These are phyloP conservation scores for Chaetomium globosum DNA, from an alignment of 2,329 filamentous ascomycete genomes.

Conservation along the genomic window DNA sequence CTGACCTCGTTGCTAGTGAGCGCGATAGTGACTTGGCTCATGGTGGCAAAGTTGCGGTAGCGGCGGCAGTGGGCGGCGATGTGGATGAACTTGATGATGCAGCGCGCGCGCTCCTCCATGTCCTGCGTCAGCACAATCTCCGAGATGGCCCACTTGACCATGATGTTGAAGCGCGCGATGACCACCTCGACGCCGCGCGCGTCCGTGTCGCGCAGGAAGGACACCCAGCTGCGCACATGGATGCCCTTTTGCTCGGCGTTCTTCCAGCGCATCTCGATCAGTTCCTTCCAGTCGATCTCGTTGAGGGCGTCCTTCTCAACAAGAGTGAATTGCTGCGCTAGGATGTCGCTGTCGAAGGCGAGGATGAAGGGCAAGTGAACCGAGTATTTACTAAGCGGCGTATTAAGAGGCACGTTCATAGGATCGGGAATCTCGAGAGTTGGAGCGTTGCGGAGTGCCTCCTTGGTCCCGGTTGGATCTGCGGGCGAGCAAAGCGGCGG, in stretches of 20 bases:
- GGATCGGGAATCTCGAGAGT: constrained; percentile 38
- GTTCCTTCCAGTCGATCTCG: constrained; percentile 85
- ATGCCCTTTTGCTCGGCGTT: constrained; percentile 59
- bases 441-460: constrained; percentile 44
- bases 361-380: constrained; percentile 78
- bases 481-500: constrained; percentile 37
- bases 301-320: constrained; percentile 85
- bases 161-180: constrained; percentile 83
- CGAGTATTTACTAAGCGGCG: constrained; percentile 46
- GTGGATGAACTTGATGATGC: constrained; percentile 80
- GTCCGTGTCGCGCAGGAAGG: constrained; percentile 72
- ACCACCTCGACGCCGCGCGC: constrained; percentile 79
- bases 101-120: constrained; percentile 71
- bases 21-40: constrained; percentile 78
- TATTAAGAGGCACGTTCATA: constrained; percentile 24
- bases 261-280: constrained; percentile 83
- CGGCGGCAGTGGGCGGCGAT: constrained; percentile 74
- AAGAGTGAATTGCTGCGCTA: constrained; percentile 81
- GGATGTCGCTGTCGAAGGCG: constrained; percentile 74
- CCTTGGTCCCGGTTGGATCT: constrained; percentile 43
- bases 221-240: constrained; percentile 75
- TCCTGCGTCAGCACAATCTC: constrained; percentile 75
- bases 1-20: constrained; percentile 72
- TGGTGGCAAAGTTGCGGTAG: constrained; percentile 80
- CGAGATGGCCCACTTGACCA: constrained; percentile 84